Evolutionary conservation across 2,329 filamentous ascomycete species (phyloP), one percentile per base, ranked within the genome.

Genomic region (Diaporthe caulivora): DNA sequence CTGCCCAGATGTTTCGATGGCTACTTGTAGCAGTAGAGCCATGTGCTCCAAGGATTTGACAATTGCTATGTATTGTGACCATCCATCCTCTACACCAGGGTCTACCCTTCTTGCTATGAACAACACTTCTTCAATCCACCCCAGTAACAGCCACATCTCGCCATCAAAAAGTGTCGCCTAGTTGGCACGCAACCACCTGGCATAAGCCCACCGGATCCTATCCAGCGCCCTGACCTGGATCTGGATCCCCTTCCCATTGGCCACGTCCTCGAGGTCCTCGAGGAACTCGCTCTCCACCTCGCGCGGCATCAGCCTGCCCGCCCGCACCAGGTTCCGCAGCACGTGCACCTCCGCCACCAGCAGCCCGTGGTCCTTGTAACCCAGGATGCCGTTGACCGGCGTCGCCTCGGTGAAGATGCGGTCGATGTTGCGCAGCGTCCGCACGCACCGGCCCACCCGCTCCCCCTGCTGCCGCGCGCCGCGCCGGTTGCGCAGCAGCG

Each of bases 301-400:
- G 1, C 89, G 87, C 0, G 95, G 95, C 77, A 98, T 89, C 53
- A 95, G 84, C 29, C 60, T 53, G 4, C 71, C 73, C 29, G 85
- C 87, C 68, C 86, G 86, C 2, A 93, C 92, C 57, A 93, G 88
- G 77, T 90, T 90, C 58, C 95, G 90, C 69, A 99, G 86, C 40
- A 95, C 88, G 78, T 98, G 95, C 5, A 96, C 92, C 81, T 99
- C 96, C 81, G 95, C 97, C 6, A 99, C 87, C 54, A 99, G 85
- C 74, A 98, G 85, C 1, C 97, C 97, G 78, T 98, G 95, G 78
- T 98, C 95, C 82, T 96, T 97, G 86, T 98, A 98, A 1, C 93
- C 92, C 64, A 98, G 87, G 75, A 96, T 89, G 62, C 88, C 94
- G 79, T 92, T 93, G 47, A 47, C 92, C 0, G 92, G 90, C n/a